Evolutionary conservation across 441 rosid species (phyloP).

Genomic region (Pelargonium australe): DNA sequence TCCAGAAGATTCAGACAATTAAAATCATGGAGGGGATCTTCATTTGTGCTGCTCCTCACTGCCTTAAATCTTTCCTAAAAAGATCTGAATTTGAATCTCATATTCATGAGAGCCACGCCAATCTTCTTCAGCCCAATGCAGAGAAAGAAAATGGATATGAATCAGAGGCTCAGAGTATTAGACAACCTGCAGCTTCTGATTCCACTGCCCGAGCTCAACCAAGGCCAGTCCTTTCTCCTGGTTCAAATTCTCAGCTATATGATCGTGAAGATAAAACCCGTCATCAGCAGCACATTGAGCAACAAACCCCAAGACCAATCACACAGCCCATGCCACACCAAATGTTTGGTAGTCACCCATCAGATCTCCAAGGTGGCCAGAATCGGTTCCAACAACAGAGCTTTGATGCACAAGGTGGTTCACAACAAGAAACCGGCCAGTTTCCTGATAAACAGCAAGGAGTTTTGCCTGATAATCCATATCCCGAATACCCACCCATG

Average conservation of each 20-base stretch:
- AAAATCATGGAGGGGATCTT: slow-evolving; percentile 94
- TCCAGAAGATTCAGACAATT: slow-evolving; percentile 90
- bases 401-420: slow-evolving; percentile 30
- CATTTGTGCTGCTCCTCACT: slow-evolving; percentile 96
- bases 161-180: slow-evolving; percentile 52
- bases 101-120: slow-evolving; percentile 55
- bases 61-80: slow-evolving; percentile 81
- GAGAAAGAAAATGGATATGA: slow-evolving; percentile 65
- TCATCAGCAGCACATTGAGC: slow-evolving; percentile 49
- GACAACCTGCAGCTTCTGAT: slow-evolving; percentile 58
- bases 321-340: slow-evolving; percentile 43
- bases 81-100: slow-evolving; percentile 69
- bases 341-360: slow-evolving; percentile 43
- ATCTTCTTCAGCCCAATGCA: slow-evolving; percentile 53
- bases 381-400: slow-evolving; percentile 31
- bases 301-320: slow-evolving; percentile 44
- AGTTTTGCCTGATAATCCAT: slow-evolving; percentile 36
- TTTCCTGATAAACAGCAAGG: slow-evolving; percentile 46
- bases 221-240: slow-evolving; percentile 42
- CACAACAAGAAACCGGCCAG: slow-evolving; percentile 46
- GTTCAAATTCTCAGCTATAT: slow-evolving; percentile 47
- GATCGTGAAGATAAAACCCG: slow-evolving; percentile 55
- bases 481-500: slow-evolving; percentile 54
- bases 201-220: slow-evolving; percentile 61
- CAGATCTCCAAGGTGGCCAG: slow-evolving; percentile 37